Base-by-base conservation (phyloP, 2,329 filamentous ascomycete genomes). In the Leptographium wingfieldii region DNA sequence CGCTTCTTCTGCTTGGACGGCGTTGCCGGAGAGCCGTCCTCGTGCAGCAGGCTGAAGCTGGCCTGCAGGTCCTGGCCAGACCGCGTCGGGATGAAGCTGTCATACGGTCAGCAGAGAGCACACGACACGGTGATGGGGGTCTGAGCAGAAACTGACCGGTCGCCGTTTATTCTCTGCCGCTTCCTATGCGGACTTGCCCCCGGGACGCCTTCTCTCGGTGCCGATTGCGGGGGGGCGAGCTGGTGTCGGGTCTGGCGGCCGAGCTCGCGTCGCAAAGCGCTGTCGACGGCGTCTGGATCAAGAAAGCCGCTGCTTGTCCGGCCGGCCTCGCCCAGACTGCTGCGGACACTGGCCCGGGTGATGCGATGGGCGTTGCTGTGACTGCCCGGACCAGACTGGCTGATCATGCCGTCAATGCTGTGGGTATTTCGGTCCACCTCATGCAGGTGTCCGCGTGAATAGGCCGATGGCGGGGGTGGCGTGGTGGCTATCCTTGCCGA, bases 61-160 rank as follows among this genome's bases (percentile, higher is more conserved):
- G 92, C 91, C 70, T 92, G 88, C 29, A 97, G 77, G 72, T 99
- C 94, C 72, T 96, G 91, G 6, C 92, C 94, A 65, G 92, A 87
- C 51, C 94, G 84, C 67, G 94, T 95, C 33, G 94, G 94, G 66
- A 99, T 97, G 71, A 99, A 99, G 68, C 94, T 95, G 40, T 16
- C 19, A 6, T 12, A 2, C 5, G 11, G 46, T 29, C 10, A 35
- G 25, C 16, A 46, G 25, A 14, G 19, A 38, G 31, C 10, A 33
- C 12, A 22, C 33, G 6, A 35, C 33, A 49, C 4, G 16, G 49
- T 12, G 27, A 56, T 22, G 7, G 29, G 29, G 29, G 5, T 10
- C 9, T 38, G 35, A 22, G 6, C 19, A n/a, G 48, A 9, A 46
- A 6, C 77, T 68, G 64, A 88, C 86, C 81, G 78, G 66, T 84